Percentiles rank a stretch among this genome's conserved stretches.
These are phyloP conservation scores for Annulohypoxylon stygium DNA, from an alignment of 495 filamentous ascomycete genomes.

Conservation along the genomic window DNA sequence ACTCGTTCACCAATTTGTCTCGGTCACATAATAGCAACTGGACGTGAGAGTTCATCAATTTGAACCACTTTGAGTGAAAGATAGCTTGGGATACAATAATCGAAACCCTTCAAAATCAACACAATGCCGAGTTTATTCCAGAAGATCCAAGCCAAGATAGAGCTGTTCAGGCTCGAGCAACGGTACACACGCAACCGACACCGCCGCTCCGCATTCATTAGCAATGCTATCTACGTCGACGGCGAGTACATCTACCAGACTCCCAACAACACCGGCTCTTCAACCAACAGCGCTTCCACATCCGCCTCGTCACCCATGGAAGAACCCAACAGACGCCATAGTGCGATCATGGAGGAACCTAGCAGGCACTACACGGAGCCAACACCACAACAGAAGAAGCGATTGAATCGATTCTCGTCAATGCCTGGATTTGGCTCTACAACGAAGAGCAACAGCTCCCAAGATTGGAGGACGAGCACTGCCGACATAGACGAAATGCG, in stretches of 20 bases:
- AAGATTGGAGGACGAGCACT: constrained; percentile 40
- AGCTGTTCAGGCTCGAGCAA: constrained; percentile 93
- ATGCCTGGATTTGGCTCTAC: constrained; percentile 63
- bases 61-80: background rate
- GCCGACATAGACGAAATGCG: constrained; percentile 34
- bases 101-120: constrained; percentile 7
- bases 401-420: constrained; percentile 60
- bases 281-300: constrained; percentile 55
- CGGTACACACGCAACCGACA: constrained; percentile 86
- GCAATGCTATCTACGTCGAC: constrained; percentile 88
- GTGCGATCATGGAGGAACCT: constrained; percentile 35
- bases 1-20: constrained; percentile 12
- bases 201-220: constrained; percentile 86
- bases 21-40: constrained; percentile 13
- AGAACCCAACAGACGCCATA: constrained; percentile 36
- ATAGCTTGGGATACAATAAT: background rate
- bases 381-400: constrained; percentile 48
- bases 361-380: constrained; percentile 30
- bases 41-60: background rate
- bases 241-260: constrained; percentile 87
- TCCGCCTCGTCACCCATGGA: constrained; percentile 44
- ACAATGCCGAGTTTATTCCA: constrained; percentile 59
- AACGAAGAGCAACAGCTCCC: constrained; percentile 38
- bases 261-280: constrained; percentile 64
- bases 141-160: constrained; percentile 72